Percentiles rank a stretch among this genome's conserved stretches.
Evolutionary conservation across 306 rosid genomes (phyloP).

Genomic region (Quercus suber): DNA sequence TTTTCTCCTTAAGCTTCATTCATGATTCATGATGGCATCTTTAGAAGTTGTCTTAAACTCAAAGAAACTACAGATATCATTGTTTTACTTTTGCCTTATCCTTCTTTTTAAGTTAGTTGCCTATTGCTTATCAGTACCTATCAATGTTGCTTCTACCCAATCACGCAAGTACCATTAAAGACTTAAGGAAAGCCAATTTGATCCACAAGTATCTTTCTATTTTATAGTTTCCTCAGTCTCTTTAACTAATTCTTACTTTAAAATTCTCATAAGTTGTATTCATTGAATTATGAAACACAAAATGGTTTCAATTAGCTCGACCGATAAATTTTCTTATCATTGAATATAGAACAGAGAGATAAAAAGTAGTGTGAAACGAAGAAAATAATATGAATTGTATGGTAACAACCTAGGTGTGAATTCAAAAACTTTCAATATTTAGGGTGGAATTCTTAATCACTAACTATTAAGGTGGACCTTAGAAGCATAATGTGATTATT

Average conservation of each 20-base stretch:
- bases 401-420: no score
- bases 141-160: neutral
- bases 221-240: neutral
- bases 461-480: neutral
- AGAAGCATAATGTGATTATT: neutral
- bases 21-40: conserved; percentile 1
- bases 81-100: neutral
- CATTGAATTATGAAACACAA: no score
- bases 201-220: neutral
- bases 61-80: conserved; percentile 26
- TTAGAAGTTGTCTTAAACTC: conserved; percentile 41
- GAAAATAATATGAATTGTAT: no score
- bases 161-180: neutral
- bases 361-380: no score
- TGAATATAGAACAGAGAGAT: no score
- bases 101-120: neutral
- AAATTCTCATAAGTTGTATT: no score
- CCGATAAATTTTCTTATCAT: no score
- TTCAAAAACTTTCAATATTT: no score
- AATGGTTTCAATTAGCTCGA: no score
- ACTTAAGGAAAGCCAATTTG: neutral
- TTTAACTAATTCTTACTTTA: no score
- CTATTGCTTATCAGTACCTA: neutral
- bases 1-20: neutral
- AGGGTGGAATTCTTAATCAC: no score